Evolutionary conservation across 192 early-diverging fungal genomes (phyloP).

Genomic region (Kappamyces sp.): DNA sequence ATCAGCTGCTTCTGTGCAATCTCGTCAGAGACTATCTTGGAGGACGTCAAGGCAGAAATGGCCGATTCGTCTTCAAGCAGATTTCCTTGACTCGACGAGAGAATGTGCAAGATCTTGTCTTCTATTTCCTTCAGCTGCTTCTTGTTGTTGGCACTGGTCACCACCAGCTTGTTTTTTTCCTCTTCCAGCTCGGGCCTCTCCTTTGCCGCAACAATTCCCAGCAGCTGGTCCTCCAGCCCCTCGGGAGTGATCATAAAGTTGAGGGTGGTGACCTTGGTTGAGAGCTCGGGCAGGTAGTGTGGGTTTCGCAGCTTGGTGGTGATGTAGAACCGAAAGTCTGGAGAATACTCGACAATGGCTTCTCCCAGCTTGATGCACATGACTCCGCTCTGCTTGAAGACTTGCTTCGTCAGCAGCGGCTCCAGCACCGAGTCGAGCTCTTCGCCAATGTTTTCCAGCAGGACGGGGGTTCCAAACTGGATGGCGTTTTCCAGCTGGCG

Average conservation of each 20-base stretch:
- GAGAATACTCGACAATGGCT: conserved; percentile 56
- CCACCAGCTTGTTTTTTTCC: conserved; percentile 54
- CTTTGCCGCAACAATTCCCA: conserved; percentile 58
- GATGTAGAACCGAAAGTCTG: conserved; percentile 57
- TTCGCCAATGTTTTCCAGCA: conserved; percentile 58
- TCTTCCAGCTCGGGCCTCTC: conserved; percentile 63
- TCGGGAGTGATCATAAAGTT: conserved; percentile 64
- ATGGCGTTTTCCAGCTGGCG: conserved; percentile 55
- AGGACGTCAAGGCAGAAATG: conserved; percentile 51
- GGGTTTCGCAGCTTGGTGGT: conserved; percentile 58
- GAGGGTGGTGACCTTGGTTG: conserved; percentile 58
- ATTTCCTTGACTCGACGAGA: conserved; percentile 51
- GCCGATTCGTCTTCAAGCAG: conserved; percentile 58
- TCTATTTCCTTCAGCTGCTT: conserved; percentile 61
- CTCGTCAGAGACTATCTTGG: conserved; percentile 53
- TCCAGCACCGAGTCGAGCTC: conserved; percentile 60
- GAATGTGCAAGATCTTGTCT: conserved; percentile 52
- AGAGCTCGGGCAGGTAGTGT: conserved; percentile 58
- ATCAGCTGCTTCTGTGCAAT: conserved; percentile 59
- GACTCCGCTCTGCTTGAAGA: conserved; percentile 60
- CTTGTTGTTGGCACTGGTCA: conserved; percentile 53
- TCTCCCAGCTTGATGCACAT: conserved; percentile 55
- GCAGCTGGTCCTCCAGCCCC: conserved; percentile 55
- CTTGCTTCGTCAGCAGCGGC: conserved; percentile 56
- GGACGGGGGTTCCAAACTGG: conserved; percentile 56